Conservation (phyloP, 2,329 filamentous ascomycete genomes). For the Chaetothyriales sp. region DNA sequence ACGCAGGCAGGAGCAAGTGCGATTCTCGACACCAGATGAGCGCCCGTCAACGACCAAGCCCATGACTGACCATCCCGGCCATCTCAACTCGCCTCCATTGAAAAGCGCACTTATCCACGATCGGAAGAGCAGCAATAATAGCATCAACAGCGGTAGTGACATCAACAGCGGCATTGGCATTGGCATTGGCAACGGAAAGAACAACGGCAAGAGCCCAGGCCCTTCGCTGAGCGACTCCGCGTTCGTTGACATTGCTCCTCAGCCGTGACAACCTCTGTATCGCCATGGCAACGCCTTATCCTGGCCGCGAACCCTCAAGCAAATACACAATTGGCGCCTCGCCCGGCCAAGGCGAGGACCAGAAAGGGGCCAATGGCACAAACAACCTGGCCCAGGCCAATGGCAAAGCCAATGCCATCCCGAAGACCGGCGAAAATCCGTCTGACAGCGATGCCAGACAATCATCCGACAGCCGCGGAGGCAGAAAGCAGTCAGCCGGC, state of each 20-base stretch:
- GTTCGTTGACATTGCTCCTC: neutral
- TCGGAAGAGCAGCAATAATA: neutral
- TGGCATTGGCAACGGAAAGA: neutral
- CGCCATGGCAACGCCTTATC: neutral
- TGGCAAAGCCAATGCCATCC: slow-evolving; percentile 9
- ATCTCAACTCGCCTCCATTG: neutral
- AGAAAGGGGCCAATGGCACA: slow-evolving; percentile 7
- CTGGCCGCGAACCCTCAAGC: slow-evolving; percentile 3
- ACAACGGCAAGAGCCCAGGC: neutral
- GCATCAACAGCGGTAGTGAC: neutral
- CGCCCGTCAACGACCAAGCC: neutral
- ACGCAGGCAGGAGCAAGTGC: neutral
- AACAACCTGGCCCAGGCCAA: slow-evolving; percentile 6
- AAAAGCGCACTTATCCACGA: no score
- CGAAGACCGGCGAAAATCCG: neutral
- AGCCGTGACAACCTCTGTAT: neutral
- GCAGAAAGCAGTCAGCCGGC: slow-evolving; percentile 16
- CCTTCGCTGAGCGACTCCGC: neutral
- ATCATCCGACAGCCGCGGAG: slow-evolving; percentile 16
- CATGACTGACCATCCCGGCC: neutral
- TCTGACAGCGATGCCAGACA: slow-evolving; percentile 15
- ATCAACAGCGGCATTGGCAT: neutral
- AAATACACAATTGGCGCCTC: slow-evolving; percentile 14
- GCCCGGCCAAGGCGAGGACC: slow-evolving; percentile 7
- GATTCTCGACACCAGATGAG: neutral